These are phyloP conservation scores for Priceomyces medius DNA, from an alignment of 805 yeast species.

Conservation along the genomic window DNA sequence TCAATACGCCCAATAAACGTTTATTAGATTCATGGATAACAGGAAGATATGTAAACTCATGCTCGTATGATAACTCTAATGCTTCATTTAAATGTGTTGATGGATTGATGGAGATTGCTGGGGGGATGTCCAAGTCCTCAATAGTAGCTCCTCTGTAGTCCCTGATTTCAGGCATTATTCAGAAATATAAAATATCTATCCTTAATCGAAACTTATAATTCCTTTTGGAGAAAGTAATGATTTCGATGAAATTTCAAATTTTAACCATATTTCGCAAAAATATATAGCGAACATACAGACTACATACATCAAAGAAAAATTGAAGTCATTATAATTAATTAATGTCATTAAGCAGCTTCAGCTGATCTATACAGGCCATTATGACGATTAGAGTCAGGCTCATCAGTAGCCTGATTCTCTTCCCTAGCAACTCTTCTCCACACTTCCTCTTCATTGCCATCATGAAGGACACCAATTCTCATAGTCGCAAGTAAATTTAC, in stretches of 20 bases:
- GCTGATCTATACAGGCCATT: slow-evolving; percentile 27
- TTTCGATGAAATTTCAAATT: background rate
- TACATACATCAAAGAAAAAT: no score
- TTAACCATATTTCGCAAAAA: background rate
- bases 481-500: slow-evolving; percentile 86
- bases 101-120: slow-evolving; percentile 55
- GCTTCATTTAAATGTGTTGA: slow-evolving; percentile 48
- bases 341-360: slow-evolving; percentile 37
- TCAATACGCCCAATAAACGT: slow-evolving; percentile 49
- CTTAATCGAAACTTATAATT: no score
- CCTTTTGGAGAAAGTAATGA: no score
- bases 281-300: no score
- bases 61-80: slow-evolving; percentile 53
- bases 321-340: no score
- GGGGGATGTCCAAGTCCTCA: slow-evolving; percentile 58
- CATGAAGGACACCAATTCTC: slow-evolving; percentile 85
- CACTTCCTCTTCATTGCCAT: slow-evolving; percentile 74
- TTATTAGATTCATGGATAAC: slow-evolving; percentile 48
- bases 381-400: slow-evolving; percentile 16
- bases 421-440: slow-evolving; percentile 74
- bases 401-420: slow-evolving; percentile 48
- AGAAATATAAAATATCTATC: no score
- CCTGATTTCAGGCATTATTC: slow-evolving; percentile 29
- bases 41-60: slow-evolving; percentile 54
- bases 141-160: slow-evolving; percentile 54